phyloP scores from a whole-genome alignment of 2,329 filamentous ascomycete genomes.

The Dendryphion nanum region DNA sequence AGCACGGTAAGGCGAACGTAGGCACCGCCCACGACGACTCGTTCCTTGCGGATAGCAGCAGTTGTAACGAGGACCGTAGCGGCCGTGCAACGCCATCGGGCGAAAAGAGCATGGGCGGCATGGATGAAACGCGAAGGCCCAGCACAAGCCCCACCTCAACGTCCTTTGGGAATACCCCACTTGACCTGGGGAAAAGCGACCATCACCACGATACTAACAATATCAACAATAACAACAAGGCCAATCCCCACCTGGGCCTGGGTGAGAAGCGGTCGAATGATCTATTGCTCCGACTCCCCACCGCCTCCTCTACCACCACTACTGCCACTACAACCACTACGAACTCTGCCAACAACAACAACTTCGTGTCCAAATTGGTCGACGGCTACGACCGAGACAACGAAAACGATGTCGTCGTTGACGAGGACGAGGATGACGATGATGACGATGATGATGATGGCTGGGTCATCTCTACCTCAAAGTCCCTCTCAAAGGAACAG shows the following conservation, averaged over 20 bases:
- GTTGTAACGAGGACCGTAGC: slow-evolving; percentile 50
- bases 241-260: no score
- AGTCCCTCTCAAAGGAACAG: background rate
- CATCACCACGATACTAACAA: no score
- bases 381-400: no score
- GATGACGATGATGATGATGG: slow-evolving; percentile 38
- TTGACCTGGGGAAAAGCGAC: no score
- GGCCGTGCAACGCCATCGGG: slow-evolving; percentile 30
- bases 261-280: slow-evolving; percentile 26
- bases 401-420: no score
- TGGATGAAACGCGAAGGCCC: slow-evolving; percentile 28
- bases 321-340: slow-evolving; percentile 11
- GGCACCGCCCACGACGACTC: slow-evolving; percentile 42
- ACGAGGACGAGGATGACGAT: no score
- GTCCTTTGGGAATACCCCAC: slow-evolving; percentile 14
- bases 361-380: no score
- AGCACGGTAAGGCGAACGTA: slow-evolving; percentile 23
- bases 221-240: slow-evolving; percentile 20
- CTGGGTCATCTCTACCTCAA: slow-evolving; percentile 33
- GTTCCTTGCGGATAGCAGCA: slow-evolving; percentile 53
- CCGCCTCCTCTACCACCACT: slow-evolving; percentile 7
- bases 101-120: slow-evolving; percentile 17
- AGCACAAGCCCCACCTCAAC: slow-evolving; percentile 29
- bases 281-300: slow-evolving; percentile 22
- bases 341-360: slow-evolving; percentile 12